Percentiles rank a stretch among this genome's conserved stretches.
Conservation (phyloP, 1,139 yeast genomes). For the Suhomyces anneliseae region DNA sequence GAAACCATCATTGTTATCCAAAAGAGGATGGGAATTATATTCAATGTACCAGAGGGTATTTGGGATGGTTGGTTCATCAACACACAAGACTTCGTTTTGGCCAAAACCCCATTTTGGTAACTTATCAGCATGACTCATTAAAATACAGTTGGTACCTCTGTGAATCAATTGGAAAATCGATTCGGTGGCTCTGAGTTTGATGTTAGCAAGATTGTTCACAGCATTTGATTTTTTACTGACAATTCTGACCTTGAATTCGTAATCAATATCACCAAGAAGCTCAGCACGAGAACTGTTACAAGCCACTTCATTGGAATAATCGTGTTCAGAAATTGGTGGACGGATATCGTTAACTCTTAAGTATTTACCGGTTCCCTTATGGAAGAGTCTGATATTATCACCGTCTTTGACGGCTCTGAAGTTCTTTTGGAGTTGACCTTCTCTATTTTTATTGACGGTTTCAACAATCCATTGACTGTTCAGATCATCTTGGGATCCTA, state of each 20-base stretch:
- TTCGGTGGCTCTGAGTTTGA: slow-evolving; percentile 50
- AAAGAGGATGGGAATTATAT: slow-evolving; percentile 52
- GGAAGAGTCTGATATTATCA: slow-evolving; percentile 58
- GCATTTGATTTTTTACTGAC: slow-evolving; percentile 28
- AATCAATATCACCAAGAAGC: slow-evolving; percentile 49
- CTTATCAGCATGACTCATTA: slow-evolving; percentile 60
- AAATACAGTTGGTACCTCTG: slow-evolving; percentile 56
- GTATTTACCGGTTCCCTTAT: slow-evolving; percentile 57
- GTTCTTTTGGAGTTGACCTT: slow-evolving; percentile 30
- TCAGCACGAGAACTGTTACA: slow-evolving; percentile 54
- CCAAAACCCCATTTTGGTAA: slow-evolving; percentile 70
- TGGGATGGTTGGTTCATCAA: slow-evolving; percentile 58
- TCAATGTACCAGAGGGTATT: slow-evolving; percentile 70
- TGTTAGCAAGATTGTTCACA: slow-evolving; percentile 33
- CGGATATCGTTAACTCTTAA: slow-evolving; percentile 58
- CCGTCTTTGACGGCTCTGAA: slow-evolving; percentile 48
- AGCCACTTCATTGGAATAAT: slow-evolving; percentile 73
- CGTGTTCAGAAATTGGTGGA: slow-evolving; percentile 81
- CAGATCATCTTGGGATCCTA: slow-evolving; percentile 48
- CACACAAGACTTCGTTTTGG: slow-evolving; percentile 77
- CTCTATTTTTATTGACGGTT: slow-evolving; percentile 31
- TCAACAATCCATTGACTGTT: slow-evolving; percentile 74
- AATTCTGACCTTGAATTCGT: slow-evolving; percentile 51
- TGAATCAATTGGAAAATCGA: slow-evolving; percentile 61
- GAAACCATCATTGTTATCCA: slow-evolving; percentile 28